Base-by-base conservation (phyloP, 345 rosid genomes). In the Brassica nigra region DNA sequence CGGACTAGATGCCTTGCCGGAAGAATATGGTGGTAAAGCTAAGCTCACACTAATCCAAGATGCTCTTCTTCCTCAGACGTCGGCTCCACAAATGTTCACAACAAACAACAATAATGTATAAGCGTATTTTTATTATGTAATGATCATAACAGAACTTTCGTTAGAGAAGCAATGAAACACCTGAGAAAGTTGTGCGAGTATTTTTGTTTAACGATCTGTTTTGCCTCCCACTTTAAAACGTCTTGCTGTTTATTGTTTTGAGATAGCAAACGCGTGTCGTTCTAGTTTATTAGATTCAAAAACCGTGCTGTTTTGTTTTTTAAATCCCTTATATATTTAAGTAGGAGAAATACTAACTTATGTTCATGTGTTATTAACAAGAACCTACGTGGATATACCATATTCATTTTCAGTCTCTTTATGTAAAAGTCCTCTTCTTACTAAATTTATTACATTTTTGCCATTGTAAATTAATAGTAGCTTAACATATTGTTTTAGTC, bases 11-110 rank as follows among this genome's bases (percentile, higher is more conserved):
- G 73, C 71, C 6, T 62, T 95, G 77, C 98, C 97, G 0, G 89
- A 86, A 77, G 97, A 91, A 36, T 88, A 86, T 27, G 97, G 97
- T 4, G 99, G 97, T 29, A 80, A 70, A 74, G 92, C 94, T 68
- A 90, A 84, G 80, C 86, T 89, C 61, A 85, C 89, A 12, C 71
- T 16, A 54, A 54, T 54, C 61, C 61, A 54, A 54, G 61, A 54
- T 54, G 61, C 7, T 28, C 52, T 71, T 31, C 47, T 89, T 16
- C 9, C 61, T 54, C 61, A 54, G 20, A 15, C 20, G 5, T 31
- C 34, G 2, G 20, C 58, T 52, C 58, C 58, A 15, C 27, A 54
- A 54, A 16, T 6, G 9, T 54, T 54, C 7, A 54, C 61, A 16
- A 54, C 61, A 54, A 54, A 54, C 61, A 54, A 54, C 7, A 16